Evolutionary conservation across 1,139 yeast species (phyloP).

Genomic region (Ogataea hybrid): DNA sequence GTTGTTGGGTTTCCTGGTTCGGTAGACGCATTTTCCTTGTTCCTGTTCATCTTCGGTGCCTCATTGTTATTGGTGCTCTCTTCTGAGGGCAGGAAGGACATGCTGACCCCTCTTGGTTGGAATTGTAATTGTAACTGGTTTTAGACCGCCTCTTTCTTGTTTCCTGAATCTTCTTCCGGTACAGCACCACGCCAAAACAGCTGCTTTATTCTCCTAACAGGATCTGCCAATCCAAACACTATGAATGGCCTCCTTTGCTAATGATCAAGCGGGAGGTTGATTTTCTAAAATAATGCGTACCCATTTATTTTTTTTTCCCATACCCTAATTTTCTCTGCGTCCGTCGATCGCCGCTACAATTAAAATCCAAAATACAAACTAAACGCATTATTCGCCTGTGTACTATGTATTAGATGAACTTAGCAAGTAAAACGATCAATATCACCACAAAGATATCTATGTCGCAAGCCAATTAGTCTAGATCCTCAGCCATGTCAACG

Average conservation of each 20-base stretch:
- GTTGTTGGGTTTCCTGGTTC: slow-evolving; percentile 14
- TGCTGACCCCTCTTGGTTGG: neutral
- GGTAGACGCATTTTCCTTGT: neutral
- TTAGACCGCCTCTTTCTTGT: no score
- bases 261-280: neutral
- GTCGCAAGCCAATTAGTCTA: slow-evolving; percentile 20
- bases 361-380: neutral
- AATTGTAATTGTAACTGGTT: no score
- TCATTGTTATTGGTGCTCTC: neutral
- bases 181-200: no score
- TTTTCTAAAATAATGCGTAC: neutral
- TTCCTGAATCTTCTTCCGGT: no score
- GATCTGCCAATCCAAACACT: no score
- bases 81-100: slow-evolving; percentile 2
- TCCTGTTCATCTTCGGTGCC: slow-evolving; percentile 8
- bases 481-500: slow-evolving; percentile 42
- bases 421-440: slow-evolving; percentile 4
- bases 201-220: no score
- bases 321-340: neutral
- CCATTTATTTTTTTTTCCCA: neutral
- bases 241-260: neutral
- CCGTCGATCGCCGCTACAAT: slow-evolving; percentile 9
- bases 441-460: neutral
- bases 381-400: slow-evolving; percentile 1
- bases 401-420: slow-evolving; percentile 7